Evolutionary conservation across 2,329 filamentous ascomycete species (phyloP).

Genomic region (Zasmidium citrigriseum): DNA sequence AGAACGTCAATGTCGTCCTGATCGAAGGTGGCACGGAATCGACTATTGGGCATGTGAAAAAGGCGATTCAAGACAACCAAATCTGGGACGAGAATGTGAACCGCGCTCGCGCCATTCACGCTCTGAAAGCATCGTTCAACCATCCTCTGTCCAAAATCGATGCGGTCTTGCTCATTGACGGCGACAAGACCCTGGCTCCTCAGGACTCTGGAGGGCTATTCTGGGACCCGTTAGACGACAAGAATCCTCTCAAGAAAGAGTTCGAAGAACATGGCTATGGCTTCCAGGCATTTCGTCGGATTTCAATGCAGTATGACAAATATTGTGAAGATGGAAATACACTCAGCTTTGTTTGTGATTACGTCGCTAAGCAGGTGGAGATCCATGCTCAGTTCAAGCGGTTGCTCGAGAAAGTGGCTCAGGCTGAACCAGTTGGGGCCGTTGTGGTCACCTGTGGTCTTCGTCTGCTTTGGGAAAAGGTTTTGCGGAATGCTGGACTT

Average conservation of each 20-base stretch:
- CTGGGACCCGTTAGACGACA: constrained; percentile 46
- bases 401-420: constrained; percentile 40
- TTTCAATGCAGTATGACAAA: constrained; percentile 56
- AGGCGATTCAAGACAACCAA: background rate
- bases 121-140: background rate
- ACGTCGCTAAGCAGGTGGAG: constrained; percentile 43
- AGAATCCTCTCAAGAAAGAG: constrained; percentile 54
- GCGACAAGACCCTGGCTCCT: constrained; percentile 56
- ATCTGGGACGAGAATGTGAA: constrained; percentile 28
- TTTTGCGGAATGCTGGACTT: constrained; percentile 50
- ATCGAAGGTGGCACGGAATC: constrained; percentile 39
- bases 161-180: constrained; percentile 56
- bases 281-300: constrained; percentile 58
- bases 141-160: background rate
- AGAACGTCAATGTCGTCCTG: constrained; percentile 42
- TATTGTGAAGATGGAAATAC: constrained; percentile 28
- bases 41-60: background rate
- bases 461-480: constrained; percentile 55
- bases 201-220: constrained; percentile 55
- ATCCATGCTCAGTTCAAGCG: constrained; percentile 52
- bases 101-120: constrained; percentile 36
- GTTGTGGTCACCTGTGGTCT: constrained; percentile 60
- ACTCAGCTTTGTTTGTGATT: constrained; percentile 50
- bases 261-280: constrained; percentile 56
- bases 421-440: constrained; percentile 42